Conservation (phyloP, 352 stramenopile genomes). For the Phytophthora parvispora region DNA sequence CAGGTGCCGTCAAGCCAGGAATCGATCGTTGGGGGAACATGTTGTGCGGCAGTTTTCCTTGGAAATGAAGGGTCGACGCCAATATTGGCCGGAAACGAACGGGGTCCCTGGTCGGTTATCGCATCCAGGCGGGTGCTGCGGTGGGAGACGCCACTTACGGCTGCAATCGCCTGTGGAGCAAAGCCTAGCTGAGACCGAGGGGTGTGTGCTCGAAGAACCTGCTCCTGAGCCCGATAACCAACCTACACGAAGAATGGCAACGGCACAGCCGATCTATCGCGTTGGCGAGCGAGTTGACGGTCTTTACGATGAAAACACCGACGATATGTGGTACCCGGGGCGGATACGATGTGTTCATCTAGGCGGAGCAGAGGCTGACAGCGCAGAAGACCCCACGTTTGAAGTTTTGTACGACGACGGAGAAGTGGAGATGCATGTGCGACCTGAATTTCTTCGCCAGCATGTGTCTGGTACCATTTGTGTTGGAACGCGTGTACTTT, state of each 20-base stretch:
- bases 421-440: slow-evolving; percentile 64
- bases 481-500: slow-evolving; percentile 75
- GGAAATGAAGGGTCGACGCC: slow-evolving; percentile 29
- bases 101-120: slow-evolving; percentile 20
- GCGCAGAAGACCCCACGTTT: slow-evolving; percentile 29
- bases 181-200: neutral
- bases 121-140: neutral
- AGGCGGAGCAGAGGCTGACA: slow-evolving; percentile 11
- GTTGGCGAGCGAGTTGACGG: slow-evolving; percentile 79
- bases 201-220: slow-evolving; percentile 3
- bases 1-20: slow-evolving; percentile 3
- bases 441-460: slow-evolving; percentile 47
- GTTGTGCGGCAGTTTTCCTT: slow-evolving; percentile 17
- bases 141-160: slow-evolving; percentile 12
- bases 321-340: slow-evolving; percentile 86
- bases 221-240: neutral
- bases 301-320: slow-evolving; percentile 83
- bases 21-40: neutral
- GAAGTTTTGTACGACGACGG: slow-evolving; percentile 85
- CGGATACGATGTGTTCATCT: slow-evolving; percentile 47
- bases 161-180: slow-evolving; percentile 15
- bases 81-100: slow-evolving; percentile 43
- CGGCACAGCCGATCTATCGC: slow-evolving; percentile 19
- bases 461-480: slow-evolving; percentile 80
- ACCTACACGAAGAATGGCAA: slow-evolving; percentile 15